Conservation (phyloP, 208 protist species). For the Blechomonas ayalai region DNA sequence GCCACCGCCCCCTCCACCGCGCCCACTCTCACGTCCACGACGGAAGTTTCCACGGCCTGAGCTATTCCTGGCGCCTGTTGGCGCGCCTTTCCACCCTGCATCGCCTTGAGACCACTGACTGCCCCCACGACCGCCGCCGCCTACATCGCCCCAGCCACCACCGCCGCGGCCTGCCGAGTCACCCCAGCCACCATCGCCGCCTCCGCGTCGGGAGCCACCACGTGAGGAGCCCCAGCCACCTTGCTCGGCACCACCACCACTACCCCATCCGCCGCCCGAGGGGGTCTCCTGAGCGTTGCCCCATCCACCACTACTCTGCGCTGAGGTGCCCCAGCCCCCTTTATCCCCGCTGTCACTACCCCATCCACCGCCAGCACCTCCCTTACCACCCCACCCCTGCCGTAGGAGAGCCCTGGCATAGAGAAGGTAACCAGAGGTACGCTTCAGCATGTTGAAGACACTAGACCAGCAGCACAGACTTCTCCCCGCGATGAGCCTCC, state of each 20-base stretch:
- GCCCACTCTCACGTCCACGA: too few species aligned
- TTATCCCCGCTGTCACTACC: constrained; percentile 8
- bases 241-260: constrained; percentile 15
- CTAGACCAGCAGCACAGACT: too few species aligned
- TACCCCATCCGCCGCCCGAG: background rate
- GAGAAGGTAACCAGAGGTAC: constrained; percentile 19
- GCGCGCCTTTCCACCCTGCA: constrained; percentile 5
- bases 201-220: constrained; percentile 8
- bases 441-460: constrained; percentile 28
- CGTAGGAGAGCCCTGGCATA: constrained; percentile 19
- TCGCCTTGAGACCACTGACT: constrained; percentile 7
- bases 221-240: constrained; percentile 2
- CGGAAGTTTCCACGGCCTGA: constrained; percentile 18
- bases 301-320: constrained; percentile 4
- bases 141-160: constrained; percentile 10
- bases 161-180: background rate
- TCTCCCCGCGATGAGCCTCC: too few species aligned
- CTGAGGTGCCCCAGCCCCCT: constrained; percentile 10
- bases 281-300: constrained; percentile 4
- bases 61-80: background rate
- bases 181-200: constrained; percentile 4
- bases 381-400: constrained; percentile 55
- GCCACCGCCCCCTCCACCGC: constrained; percentile 16
- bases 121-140: constrained; percentile 15
- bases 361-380: constrained; percentile 19